Conservation (phyloP, 176 grass and related monocot species). For the Rhipidocladum racemiflorum region DNA sequence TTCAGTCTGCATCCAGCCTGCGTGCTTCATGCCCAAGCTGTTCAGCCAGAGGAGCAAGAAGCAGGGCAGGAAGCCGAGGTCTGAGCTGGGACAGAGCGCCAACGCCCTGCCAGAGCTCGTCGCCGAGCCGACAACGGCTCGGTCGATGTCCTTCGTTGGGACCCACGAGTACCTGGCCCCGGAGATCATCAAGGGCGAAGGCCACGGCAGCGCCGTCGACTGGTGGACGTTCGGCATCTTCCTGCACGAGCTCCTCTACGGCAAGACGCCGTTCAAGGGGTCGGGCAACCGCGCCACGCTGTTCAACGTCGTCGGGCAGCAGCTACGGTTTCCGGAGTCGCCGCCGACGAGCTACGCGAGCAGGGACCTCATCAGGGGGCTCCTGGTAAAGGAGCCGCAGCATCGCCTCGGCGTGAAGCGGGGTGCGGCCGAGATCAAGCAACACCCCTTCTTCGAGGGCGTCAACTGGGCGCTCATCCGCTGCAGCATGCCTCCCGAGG, state of each 20-base stretch:
- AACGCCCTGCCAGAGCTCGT: slow-evolving; percentile 52
- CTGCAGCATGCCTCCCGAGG: slow-evolving; percentile 33
- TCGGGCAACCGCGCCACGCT: slow-evolving; percentile 67
- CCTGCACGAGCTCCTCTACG: slow-evolving; percentile 77
- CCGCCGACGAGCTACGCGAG: slow-evolving; percentile 36
- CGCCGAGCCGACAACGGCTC: slow-evolving; percentile 64
- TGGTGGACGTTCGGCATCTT: slow-evolving; percentile 95
- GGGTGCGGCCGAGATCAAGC: slow-evolving; percentile 74
- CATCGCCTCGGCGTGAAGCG: slow-evolving; percentile 55
- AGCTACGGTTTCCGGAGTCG: slow-evolving; percentile 58
- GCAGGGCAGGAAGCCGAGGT: slow-evolving; percentile 43
- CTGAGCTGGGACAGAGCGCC: slow-evolving; percentile 37
- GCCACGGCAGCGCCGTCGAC: slow-evolving; percentile 88
- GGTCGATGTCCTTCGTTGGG: slow-evolving; percentile 87
- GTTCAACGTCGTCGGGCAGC: slow-evolving; percentile 68
- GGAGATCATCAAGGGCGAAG: slow-evolving; percentile 85
- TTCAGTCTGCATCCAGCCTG: slow-evolving; percentile 66
- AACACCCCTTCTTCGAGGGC: slow-evolving; percentile 81
- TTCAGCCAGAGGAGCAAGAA: slow-evolving; percentile 62
- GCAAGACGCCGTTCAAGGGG: slow-evolving; percentile 76
- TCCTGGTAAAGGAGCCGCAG: slow-evolving; percentile 74
- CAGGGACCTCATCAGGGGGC: slow-evolving; percentile 53
- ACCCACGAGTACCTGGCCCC: slow-evolving; percentile 92
- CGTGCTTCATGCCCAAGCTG: slow-evolving; percentile 64
- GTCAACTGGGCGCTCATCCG: slow-evolving; percentile 86